Evolutionary conservation across 192 early-diverging fungal genomes (phyloP).

Genomic region (Helicostylum pulchrum): DNA sequence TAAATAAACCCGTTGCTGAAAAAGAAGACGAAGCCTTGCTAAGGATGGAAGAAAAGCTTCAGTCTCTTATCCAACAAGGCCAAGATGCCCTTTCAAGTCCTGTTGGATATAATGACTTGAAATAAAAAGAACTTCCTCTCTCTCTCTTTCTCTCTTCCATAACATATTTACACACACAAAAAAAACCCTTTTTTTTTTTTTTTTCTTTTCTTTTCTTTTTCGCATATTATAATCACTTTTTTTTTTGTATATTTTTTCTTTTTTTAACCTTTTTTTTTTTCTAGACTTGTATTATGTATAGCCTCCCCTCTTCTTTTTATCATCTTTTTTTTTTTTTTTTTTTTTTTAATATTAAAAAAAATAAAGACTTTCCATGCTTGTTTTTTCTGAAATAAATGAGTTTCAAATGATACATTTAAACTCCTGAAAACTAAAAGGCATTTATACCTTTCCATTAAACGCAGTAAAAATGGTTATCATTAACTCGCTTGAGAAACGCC

Average conservation of each 20-base stretch:
- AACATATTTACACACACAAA: background rate
- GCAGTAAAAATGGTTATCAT: too few species aligned
- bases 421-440: too few species aligned
- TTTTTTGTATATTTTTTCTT: slow-evolving; percentile 2
- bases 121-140: background rate
- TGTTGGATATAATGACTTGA: background rate
- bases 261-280: background rate
- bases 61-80: slow-evolving; percentile 18
- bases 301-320: too few species aligned
- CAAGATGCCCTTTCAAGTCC: slow-evolving; percentile 18
- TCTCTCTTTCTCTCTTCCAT: background rate
- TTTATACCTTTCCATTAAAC: too few species aligned
- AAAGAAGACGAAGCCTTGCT: slow-evolving; percentile 12
- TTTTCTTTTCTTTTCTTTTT: slow-evolving; percentile 9
- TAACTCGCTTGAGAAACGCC: too few species aligned
- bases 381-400: too few species aligned
- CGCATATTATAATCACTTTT: background rate
- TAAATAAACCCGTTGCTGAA: background rate
- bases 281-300: too few species aligned
- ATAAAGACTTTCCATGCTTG: too few species aligned
- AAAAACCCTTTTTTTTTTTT: background rate
- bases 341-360: too few species aligned
- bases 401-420: too few species aligned
- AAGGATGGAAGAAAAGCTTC: slow-evolving; percentile 16
- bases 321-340: too few species aligned